Evolutionary conservation across 1,139 yeast species (phyloP), one percentile per base, ranked within the genome.

Genomic region (Saccharomyces hybrid): DNA sequence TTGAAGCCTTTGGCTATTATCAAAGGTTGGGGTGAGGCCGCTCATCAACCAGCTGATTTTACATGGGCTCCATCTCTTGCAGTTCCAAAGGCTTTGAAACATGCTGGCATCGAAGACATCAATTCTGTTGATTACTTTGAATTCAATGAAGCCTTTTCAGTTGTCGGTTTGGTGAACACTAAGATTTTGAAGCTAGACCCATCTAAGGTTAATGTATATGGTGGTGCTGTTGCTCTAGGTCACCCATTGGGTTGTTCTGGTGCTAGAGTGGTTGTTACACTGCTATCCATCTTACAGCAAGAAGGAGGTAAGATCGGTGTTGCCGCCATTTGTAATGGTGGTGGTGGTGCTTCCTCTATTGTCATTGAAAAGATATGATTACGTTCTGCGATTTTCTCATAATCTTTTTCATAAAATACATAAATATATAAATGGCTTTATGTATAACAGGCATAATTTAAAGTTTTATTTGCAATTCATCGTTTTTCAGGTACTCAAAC

Each of bases 241-340:
- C 98, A 93, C 73, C 98, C 99, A 67, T 81, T 93, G 68, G 99
- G 98, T 57, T 88, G 97, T 76, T 87, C 96, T 23, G 99, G 99
- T 73, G 97, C 98, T 48, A 86, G 99, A 78, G 82, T 93, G 67
- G 81, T 91, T 57, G 89, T 88, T 62, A 93, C 98, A 49, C 79
- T 93, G 73, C 72, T 84, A 58, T 80, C 86, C 55, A 85, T 90
- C 13, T 80, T 93, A 70, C 64, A 75, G 47, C 97, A 90, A 75
- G 93, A 86, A 74, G 79, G 79, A 58, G 98, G 97, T 69, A 89
- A 85, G 77, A 74, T 84, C 64, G 99, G 99, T 72, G 89, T 83
- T 62, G 97, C 97, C 66, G 97, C 88, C 72, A 86, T 93, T 71
- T 93, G 98, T 80, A 93, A 93, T 74, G 98, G 99, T 78, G 99